These are phyloP conservation scores for Anethum foeniculum DNA, from an alignment of 140 eudicot species.

Conservation along the genomic window DNA sequence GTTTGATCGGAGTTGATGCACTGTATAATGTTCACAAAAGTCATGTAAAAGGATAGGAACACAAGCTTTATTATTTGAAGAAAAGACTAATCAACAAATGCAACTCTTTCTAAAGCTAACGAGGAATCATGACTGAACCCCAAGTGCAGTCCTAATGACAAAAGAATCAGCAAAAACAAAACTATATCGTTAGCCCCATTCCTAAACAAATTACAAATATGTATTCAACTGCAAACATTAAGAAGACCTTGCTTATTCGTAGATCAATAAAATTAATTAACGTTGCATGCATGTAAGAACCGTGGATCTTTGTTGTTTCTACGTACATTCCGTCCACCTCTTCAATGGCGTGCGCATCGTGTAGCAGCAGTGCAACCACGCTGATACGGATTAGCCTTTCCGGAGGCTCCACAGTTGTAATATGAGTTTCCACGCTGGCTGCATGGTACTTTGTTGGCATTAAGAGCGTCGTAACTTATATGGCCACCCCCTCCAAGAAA, in stretches of 20 bases:
- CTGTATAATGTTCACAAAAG: no score
- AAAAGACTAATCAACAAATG: not conserved
- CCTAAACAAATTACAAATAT: not conserved
- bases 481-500: not conserved
- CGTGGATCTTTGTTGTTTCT: not conserved
- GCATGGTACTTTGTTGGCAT: not conserved
- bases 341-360: slow-evolving; percentile 2
- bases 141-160: not conserved
- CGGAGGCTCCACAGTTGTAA: not conserved
- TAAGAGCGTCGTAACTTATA: slow-evolving; percentile 9
- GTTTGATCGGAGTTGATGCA: no score
- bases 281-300: not conserved
- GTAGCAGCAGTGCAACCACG: slow-evolving; percentile 10
- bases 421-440: slow-evolving; percentile 6
- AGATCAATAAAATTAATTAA: not conserved
- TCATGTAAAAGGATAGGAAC: not conserved
- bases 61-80: not conserved
- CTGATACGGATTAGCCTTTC: slow-evolving; percentile 2
- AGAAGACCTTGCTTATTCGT: not conserved
- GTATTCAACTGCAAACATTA: not conserved
- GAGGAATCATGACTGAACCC: not conserved
- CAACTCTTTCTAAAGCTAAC: not conserved
- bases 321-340: not conserved
- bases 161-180: not conserved
- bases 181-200: not conserved